Evolutionary conservation across 2,329 filamentous ascomycete genomes (phyloP).

Genomic region (Monilinia laxa): DNA sequence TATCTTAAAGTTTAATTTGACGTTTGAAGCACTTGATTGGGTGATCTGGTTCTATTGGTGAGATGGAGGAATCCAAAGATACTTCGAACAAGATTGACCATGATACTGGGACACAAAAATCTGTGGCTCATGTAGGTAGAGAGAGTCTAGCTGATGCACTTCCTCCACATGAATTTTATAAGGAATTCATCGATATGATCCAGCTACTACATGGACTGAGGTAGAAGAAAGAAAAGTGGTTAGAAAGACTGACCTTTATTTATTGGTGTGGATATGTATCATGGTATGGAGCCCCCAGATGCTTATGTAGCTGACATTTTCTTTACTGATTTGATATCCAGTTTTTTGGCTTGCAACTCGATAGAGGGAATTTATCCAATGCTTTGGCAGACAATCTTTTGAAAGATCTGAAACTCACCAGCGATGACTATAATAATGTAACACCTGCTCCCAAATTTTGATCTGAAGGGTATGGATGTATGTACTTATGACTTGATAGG

Average conservation of each 20-base stretch:
- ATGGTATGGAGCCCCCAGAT: constrained; percentile 3
- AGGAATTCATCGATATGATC: constrained; percentile 44
- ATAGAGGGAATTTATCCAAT: constrained; percentile 58
- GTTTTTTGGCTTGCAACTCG: constrained; percentile 61
- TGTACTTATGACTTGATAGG: constrained; percentile 44
- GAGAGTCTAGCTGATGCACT: constrained; percentile 10
- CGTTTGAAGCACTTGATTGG: neutral
- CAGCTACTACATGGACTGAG: constrained; percentile 53
- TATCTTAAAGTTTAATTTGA: neutral
- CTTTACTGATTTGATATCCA: neutral
- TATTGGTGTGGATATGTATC: constrained; percentile 18
- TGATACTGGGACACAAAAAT: neutral
- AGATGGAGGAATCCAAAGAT: neutral
- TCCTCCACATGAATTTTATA: constrained; percentile 20
- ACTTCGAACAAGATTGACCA: neutral
- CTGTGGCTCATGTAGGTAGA: constrained; percentile 1
- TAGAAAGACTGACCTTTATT: constrained; percentile 45
- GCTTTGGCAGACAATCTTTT: constrained; percentile 51
- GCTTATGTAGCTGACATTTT: too few species aligned
- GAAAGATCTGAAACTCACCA: constrained; percentile 21
- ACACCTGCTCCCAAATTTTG: constrained; percentile 35
- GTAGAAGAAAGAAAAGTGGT: constrained; percentile 57
- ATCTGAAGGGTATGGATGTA: neutral
- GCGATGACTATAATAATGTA: constrained; percentile 31
- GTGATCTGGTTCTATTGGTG: neutral